A percentile compares a stretch with the other conserved stretches of the same genome.
Evolutionary conservation across 2,329 filamentous ascomycete genomes (phyloP).

Genomic region (Stagonosporopsis vannaccii): DNA sequence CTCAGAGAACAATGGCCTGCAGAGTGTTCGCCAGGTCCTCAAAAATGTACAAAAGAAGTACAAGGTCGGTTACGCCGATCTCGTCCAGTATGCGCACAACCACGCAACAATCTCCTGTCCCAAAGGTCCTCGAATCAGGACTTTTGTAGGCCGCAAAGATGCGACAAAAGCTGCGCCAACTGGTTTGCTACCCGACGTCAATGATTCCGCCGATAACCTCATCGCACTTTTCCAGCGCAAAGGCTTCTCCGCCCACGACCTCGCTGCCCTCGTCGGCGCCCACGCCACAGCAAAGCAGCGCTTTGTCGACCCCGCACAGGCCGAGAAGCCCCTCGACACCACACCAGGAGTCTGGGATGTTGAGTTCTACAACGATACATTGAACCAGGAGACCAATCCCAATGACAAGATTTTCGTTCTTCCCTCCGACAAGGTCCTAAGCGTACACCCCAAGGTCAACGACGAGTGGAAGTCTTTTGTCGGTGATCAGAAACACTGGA

Average conservation of each 20-base stretch:
- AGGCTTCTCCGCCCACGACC: slow-evolving; percentile 58
- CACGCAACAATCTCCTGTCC: slow-evolving; percentile 60
- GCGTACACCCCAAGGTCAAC: slow-evolving; percentile 37
- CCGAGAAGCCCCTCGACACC: slow-evolving; percentile 53
- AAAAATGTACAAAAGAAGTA: slow-evolving; percentile 52
- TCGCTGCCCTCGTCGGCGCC: slow-evolving; percentile 63
- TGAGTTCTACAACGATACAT: slow-evolving; percentile 55
- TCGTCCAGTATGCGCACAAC: slow-evolving; percentile 60
- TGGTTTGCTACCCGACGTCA: slow-evolving; percentile 56
- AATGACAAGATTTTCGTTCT: slow-evolving; percentile 39
- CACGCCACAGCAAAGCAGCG: slow-evolving; percentile 60
- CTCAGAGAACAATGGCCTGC: slow-evolving; percentile 56
- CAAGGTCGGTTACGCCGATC: slow-evolving; percentile 60
- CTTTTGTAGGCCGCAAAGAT: slow-evolving; percentile 60
- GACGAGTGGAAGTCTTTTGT: slow-evolving; percentile 38
- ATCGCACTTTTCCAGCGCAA: slow-evolving; percentile 59
- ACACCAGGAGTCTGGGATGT: slow-evolving; percentile 61
- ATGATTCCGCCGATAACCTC: slow-evolving; percentile 52
- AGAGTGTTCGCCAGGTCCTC: slow-evolving; percentile 51
- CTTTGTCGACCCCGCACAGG: slow-evolving; percentile 52
- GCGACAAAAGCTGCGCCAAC: slow-evolving; percentile 50
- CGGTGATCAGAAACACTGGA: slow-evolving; percentile 40
- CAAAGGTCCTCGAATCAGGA: slow-evolving; percentile 59
- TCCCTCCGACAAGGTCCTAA: slow-evolving; percentile 37
- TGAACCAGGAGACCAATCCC: slow-evolving; percentile 25